Conservation (phyloP, 768 basidiomycete genomes). For the Tephrocybe sp. region DNA sequence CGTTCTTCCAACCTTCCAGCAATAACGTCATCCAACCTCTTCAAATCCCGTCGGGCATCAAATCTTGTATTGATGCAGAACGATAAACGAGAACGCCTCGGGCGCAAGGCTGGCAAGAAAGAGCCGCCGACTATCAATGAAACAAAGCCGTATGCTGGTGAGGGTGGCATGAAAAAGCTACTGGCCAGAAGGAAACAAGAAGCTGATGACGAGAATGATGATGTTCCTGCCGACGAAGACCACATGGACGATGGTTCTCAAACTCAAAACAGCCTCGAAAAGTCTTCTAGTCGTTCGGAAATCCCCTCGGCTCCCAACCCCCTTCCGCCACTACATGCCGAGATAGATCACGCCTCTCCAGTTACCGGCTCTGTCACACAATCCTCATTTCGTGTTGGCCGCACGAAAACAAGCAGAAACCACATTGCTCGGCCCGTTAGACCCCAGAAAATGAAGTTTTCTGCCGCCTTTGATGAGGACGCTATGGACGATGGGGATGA, state of each 20-base stretch:
- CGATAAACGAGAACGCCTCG: slow-evolving; percentile 51
- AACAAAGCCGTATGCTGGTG: slow-evolving; percentile 76
- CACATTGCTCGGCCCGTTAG: slow-evolving; percentile 58
- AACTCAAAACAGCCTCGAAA: slow-evolving; percentile 10
- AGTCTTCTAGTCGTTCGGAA: slow-evolving; percentile 15
- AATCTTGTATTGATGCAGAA: slow-evolving; percentile 58
- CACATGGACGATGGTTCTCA: slow-evolving; percentile 25
- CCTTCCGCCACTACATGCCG: slow-evolving; percentile 22
- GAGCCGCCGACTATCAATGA: slow-evolving; percentile 45
- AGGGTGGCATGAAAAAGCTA: slow-evolving; percentile 76
- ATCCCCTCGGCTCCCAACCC: slow-evolving; percentile 15
- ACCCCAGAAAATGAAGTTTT: slow-evolving; percentile 55
- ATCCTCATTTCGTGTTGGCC: slow-evolving; percentile 63
- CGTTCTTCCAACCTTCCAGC: slow-evolving; percentile 32
- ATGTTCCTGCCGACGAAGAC: slow-evolving; percentile 20
- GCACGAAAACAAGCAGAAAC: slow-evolving; percentile 48
- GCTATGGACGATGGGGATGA: slow-evolving; percentile 39
- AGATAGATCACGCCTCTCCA: slow-evolving; percentile 32
- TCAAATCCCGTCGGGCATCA: slow-evolving; percentile 47
- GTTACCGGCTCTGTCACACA: slow-evolving; percentile 25
- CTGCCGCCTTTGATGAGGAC: slow-evolving; percentile 61
- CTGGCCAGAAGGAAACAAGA: slow-evolving; percentile 61
- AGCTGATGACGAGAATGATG: slow-evolving; percentile 42
- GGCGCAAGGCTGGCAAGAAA: slow-evolving; percentile 36
- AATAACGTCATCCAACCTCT: slow-evolving; percentile 52